Conservation (phyloP, 352 stramenopile species). For the Thraustochytrium striatum region DNA sequence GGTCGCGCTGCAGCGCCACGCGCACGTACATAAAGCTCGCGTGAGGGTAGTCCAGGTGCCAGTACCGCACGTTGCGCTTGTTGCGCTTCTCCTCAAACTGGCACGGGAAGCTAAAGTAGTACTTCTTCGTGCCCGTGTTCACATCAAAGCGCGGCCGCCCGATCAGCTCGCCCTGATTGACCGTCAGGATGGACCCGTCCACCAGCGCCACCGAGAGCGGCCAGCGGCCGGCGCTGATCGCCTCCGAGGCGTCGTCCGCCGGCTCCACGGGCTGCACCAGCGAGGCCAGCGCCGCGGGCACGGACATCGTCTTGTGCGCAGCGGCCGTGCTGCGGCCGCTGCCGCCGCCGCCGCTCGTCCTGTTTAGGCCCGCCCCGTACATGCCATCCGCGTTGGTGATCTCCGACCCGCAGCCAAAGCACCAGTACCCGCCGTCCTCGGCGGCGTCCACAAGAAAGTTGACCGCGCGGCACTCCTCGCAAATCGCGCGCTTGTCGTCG, state of each 20-base stretch:
- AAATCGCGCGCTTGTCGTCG: conserved; percentile 35
- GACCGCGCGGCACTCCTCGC: neutral
- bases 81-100: conserved; percentile 1
- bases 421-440: neutral
- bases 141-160: conserved; percentile 14
- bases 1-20: neutral
- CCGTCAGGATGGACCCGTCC: conserved; percentile 15
- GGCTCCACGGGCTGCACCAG: neutral
- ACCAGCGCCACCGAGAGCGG: conserved; percentile 1
- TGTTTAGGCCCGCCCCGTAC: neutral
- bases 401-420: neutral
- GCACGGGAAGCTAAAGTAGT: conserved; percentile 28
- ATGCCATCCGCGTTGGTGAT: neutral
- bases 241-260: neutral
- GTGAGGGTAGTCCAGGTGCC: conserved; percentile 36
- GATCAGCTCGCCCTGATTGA: conserved; percentile 34
- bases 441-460: conserved; percentile 37
- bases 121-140: conserved; percentile 17
- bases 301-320: too few relatives aligned
- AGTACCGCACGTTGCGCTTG: conserved; percentile 12
- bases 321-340: neutral
- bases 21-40: conserved; percentile 12
- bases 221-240: neutral
- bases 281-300: neutral
- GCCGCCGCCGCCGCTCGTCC: neutral